A percentile compares a stretch with the other conserved stretches of the same genome.
These are phyloP conservation scores for Pseudogymnoascus sp. DNA, from an alignment of 2,329 filamentous ascomycete species.

Conservation along the genomic window DNA sequence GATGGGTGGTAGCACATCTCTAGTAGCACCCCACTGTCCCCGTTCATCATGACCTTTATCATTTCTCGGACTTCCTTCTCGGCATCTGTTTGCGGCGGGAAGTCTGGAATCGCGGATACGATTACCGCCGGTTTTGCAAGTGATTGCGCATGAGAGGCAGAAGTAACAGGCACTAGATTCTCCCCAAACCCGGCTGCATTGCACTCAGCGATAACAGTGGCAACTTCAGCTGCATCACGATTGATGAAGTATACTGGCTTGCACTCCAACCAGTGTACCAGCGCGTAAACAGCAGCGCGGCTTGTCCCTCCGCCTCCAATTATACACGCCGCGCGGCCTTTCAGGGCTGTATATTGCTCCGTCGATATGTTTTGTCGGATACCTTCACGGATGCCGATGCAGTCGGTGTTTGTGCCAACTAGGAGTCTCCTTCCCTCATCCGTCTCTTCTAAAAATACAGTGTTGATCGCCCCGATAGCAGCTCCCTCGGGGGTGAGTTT, in stretches of 20 bases:
- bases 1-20: conserved; percentile 78
- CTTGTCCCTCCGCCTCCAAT: conserved; percentile 73
- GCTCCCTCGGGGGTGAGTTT: conserved; percentile 64
- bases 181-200: conserved; percentile 50
- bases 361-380: conserved; percentile 51
- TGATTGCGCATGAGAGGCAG: conserved; percentile 49
- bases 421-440: conserved; percentile 30
- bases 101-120: conserved; percentile 69
- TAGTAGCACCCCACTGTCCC: conserved; percentile 58
- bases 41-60: conserved; percentile 32
- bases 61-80: conserved; percentile 51
- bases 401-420: conserved; percentile 76
- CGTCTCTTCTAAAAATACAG: conserved; percentile 56
- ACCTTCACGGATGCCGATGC: conserved; percentile 67
- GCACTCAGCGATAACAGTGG: conserved; percentile 59
- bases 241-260: conserved; percentile 70
- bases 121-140: conserved; percentile 58
- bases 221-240: conserved; percentile 60
- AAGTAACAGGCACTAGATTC: conserved; percentile 53
- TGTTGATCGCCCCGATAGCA: conserved; percentile 73
- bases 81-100: conserved; percentile 55
- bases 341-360: conserved; percentile 38
- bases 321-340: conserved; percentile 59
- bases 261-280: conserved; percentile 61
- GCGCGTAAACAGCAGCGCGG: conserved; percentile 68